These are phyloP conservation scores for Emergomyces orientalis DNA, from an alignment of 2,329 filamentous ascomycete genomes.

Conservation along the genomic window DNA sequence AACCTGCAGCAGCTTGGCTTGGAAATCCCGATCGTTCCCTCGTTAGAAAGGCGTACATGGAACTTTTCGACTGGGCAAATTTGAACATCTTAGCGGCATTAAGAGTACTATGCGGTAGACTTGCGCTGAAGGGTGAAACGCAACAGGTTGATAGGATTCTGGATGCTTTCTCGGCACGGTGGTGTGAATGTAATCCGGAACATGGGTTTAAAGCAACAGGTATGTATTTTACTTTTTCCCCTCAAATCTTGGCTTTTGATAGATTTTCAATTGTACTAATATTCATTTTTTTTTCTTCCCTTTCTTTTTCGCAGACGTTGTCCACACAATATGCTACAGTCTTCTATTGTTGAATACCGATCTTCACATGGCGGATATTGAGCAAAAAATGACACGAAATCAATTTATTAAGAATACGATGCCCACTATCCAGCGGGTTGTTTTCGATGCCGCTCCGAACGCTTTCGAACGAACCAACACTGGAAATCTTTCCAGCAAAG, in stretches of 20 bases:
- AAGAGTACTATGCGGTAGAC: conserved; percentile 67
- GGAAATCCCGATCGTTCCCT: conserved; percentile 51
- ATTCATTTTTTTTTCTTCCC: background rate
- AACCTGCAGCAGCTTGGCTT: conserved; percentile 77
- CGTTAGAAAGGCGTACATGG: conserved; percentile 74
- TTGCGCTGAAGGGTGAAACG: conserved; percentile 81
- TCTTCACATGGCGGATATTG: conserved; percentile 87
- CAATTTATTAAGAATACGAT: conserved; percentile 97
- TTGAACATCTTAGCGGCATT: conserved; percentile 71
- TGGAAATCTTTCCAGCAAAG: conserved; percentile 15
- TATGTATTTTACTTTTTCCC: conserved; percentile 37
- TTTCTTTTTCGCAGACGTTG: conserved; percentile 55
- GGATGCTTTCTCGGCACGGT: conserved; percentile 76
- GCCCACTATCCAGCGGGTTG: conserved; percentile 71
- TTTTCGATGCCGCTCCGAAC: conserved; percentile 61
- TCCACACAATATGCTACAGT: conserved; percentile 95
- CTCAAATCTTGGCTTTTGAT: background rate
- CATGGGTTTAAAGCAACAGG: conserved; percentile 87
- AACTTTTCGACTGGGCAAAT: conserved; percentile 76
- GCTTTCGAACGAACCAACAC: conserved; percentile 50
- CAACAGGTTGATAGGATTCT: conserved; percentile 95
- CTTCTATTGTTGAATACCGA: conserved; percentile 93
- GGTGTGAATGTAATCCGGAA: conserved; percentile 86
- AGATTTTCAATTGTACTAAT: conserved; percentile 2
- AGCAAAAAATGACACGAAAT: conserved; percentile 86